Base-by-base conservation (phyloP, 2,329 filamentous ascomycete species). In the Claviceps maximensis region DNA sequence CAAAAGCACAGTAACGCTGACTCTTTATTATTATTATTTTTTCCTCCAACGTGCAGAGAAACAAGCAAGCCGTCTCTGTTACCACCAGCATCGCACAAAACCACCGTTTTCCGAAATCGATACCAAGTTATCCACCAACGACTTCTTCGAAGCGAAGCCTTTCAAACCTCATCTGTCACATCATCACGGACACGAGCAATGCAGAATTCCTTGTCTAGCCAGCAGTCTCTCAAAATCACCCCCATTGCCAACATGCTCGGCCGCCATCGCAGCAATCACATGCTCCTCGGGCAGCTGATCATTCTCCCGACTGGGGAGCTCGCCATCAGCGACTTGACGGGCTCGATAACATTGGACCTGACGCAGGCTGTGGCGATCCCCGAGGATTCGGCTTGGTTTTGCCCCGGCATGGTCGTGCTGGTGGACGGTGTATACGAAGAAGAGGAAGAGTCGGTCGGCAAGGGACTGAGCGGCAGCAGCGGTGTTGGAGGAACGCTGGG, bases 341-440 rank as follows among this genome's bases (percentile, higher is more conserved):
- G 91, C 19, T 91, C 87, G 51, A 95, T 98, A 60, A 77, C 81
- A 2, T 74, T 98, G 1, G 89, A 97, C 59, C 71, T 97, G 12
- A 79, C 82, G 21, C 86, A 91, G 62, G 88, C 91, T 0, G 82
- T 83, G 23, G 82, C 86, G 15, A 84, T 96, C 53, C 90, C 90
- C 0, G 83, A 89, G 55, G 84, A 91, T 63, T 89, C 87, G 25
- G 85, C 87, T 4, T 98, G 89, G 86, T 96, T 96, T 63, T 83
- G 85, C 5, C 90, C 93, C 0, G 94, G 94, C 3, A 97, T 97
- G 89, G 87, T 98, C 48, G 87, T 97, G 3, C 77, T 98, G 0
- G 82, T 96, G 0, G 93, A 98, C 62, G 93, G 93, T 7, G 83
- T 91, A n/a, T 98, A 98, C 63, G 89, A 95, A 65, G 93, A 97